Conservation (phyloP, 176 grass and related monocot species). For the Neostapfia colusana region DNA sequence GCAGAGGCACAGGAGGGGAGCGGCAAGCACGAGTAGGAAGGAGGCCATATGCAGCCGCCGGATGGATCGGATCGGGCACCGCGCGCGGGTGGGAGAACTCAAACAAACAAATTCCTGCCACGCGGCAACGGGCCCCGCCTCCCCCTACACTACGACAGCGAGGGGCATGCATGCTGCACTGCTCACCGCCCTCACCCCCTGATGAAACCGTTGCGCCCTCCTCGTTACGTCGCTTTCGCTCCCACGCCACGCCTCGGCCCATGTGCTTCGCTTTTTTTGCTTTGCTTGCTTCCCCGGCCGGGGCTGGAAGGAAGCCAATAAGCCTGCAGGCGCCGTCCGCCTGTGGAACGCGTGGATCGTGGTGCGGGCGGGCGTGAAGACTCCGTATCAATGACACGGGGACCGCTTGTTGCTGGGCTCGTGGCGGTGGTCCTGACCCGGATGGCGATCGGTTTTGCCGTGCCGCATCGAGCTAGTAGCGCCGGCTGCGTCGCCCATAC, state of each 20-base stretch:
- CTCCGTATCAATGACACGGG: constrained; percentile 7
- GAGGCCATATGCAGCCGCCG: too few species aligned
- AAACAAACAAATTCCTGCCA: constrained; percentile 60
- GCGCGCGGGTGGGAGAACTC: constrained; percentile 6
- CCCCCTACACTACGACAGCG: neutral
- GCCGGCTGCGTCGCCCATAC: neutral
- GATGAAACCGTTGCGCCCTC: constrained; percentile 52
- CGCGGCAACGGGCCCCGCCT: neutral
- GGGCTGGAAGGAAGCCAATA: too few species aligned
- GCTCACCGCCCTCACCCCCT: constrained; percentile 6
- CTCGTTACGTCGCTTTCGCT: constrained; percentile 46
- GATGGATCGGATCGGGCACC: too few species aligned
- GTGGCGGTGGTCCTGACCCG: neutral
- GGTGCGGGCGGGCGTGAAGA: too few species aligned
- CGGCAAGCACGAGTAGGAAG: neutral
- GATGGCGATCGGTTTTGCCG: neutral
- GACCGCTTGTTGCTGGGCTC: neutral
- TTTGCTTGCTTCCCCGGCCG: too few species aligned
- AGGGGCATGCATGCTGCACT: too few species aligned
- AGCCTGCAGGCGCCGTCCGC: too few species aligned
- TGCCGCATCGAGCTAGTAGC: neutral
- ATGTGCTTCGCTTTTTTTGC: constrained; percentile 10
- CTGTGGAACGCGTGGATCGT: too few species aligned
- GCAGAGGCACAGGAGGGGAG: neutral
- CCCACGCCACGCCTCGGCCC: constrained; percentile 21